phyloP scores from a whole-genome alignment of 768 basidiomycete species.

The Psilocybe sp. region DNA sequence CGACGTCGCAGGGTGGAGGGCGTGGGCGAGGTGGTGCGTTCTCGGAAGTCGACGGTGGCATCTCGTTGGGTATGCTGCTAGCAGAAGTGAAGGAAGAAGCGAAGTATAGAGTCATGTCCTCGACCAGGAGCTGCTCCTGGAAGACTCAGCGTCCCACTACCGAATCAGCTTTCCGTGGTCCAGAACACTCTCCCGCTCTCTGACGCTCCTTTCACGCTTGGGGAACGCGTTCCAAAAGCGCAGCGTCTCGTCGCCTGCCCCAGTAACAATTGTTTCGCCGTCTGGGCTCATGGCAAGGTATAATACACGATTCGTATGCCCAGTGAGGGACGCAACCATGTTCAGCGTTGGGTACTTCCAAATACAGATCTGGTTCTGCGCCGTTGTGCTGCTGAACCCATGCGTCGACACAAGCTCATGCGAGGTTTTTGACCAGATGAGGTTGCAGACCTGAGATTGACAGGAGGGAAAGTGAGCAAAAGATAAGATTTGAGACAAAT shows the following conservation, averaged over 20 bases:
- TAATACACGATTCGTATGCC: conserved; percentile 92
- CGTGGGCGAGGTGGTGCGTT: too few relatives aligned
- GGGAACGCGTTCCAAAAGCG: conserved; percentile 98
- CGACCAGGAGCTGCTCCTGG: not conserved
- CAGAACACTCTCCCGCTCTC: conserved; percentile 40
- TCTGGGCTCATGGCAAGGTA: conserved; percentile 98
- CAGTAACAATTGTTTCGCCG: conserved; percentile 96
- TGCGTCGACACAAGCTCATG: conserved; percentile 98
- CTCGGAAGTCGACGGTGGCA: too few relatives aligned
- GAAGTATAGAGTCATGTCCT: not conserved
- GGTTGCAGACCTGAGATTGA: conserved; percentile 81
- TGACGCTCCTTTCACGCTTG: conserved; percentile 50
- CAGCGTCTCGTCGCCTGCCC: conserved; percentile 95
- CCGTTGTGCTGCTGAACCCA: conserved; percentile 89
- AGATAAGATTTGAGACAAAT: not conserved
- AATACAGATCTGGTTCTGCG: conserved; percentile 95
- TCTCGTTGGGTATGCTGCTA: too few relatives aligned
- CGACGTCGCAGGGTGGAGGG: not conserved
- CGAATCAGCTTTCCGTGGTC: conserved; percentile 56
- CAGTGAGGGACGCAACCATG: conserved; percentile 92
- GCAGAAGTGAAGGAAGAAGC: not conserved
- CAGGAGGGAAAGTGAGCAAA: conserved; percentile 9
- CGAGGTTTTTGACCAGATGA: conserved; percentile 93
- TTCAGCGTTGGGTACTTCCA: conserved; percentile 93
- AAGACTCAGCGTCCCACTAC: conserved; percentile 21